Percentiles rank a stretch among this genome's conserved stretches.
Evolutionary conservation across 371 early-diverging fungal species (phyloP).

Genomic region (Synchytrium microbalum): DNA sequence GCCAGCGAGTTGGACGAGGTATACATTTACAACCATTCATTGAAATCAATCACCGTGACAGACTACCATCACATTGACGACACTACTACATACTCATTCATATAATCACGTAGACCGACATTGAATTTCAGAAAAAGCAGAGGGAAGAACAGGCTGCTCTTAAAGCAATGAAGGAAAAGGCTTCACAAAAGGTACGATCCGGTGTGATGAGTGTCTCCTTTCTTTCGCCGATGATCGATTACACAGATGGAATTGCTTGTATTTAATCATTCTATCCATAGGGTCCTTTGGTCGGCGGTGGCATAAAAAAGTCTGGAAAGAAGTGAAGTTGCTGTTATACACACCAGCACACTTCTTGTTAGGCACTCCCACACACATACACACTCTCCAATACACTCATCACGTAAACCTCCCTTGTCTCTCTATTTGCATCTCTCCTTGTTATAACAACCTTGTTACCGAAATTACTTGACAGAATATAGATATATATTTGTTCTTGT

Average conservation of each 20-base stretch:
- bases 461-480: too few species aligned
- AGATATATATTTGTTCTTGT: too few species aligned
- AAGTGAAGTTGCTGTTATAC: neutral
- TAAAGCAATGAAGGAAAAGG: conserved; percentile 70
- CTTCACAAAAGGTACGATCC: conserved; percentile 68
- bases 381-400: too few species aligned
- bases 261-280: neutral
- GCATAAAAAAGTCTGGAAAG: conserved; percentile 22
- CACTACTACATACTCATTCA: neutral
- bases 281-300: conserved; percentile 9
- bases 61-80: neutral
- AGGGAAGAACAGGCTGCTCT: conserved; percentile 73
- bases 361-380: too few species aligned
- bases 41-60: neutral
- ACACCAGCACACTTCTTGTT: too few species aligned
- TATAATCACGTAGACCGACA: conserved; percentile 44
- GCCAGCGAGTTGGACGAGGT: conserved; percentile 52
- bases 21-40: neutral
- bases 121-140: conserved; percentile 76
- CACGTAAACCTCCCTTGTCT: too few species aligned
- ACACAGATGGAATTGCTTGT: neutral
- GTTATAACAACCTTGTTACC: too few species aligned
- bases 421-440: too few species aligned
- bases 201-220: neutral
- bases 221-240: neutral